A percentile compares a stretch with the other conserved stretches of the same genome.
phyloP scores from a whole-genome alignment of 2,329 filamentous ascomycete species.

The Pseudovirgaria hyperparasitica region DNA sequence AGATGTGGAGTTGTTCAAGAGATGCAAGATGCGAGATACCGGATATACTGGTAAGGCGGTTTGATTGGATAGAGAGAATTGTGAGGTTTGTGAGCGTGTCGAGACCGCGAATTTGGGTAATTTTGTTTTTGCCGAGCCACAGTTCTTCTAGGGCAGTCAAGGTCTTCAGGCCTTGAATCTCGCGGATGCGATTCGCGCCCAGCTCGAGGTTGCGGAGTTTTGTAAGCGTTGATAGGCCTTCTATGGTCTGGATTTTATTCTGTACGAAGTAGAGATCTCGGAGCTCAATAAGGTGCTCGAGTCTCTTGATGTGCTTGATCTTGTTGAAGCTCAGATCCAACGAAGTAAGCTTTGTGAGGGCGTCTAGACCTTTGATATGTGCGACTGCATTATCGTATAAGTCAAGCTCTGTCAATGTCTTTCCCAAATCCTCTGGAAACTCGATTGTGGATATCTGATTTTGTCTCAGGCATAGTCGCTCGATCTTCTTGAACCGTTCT shows the following conservation, averaged over 20 bases:
- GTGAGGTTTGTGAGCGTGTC: slow-evolving; percentile 64
- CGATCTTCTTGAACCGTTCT: slow-evolving; percentile 66
- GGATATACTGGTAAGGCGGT: slow-evolving; percentile 68
- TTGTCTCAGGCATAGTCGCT: slow-evolving; percentile 78
- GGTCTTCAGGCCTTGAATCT: slow-evolving; percentile 47
- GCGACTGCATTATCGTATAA: slow-evolving; percentile 93
- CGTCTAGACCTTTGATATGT: slow-evolving; percentile 73
- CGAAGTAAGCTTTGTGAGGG: slow-evolving; percentile 59
- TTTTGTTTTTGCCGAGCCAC: slow-evolving; percentile 96
- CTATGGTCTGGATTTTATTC: slow-evolving; percentile 84
- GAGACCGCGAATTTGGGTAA: slow-evolving; percentile 68
- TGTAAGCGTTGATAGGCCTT: slow-evolving; percentile 63
- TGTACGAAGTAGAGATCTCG: slow-evolving; percentile 85
- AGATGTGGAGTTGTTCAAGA: slow-evolving; percentile 90
- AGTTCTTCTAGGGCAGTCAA: slow-evolving; percentile 71
- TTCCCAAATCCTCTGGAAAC: slow-evolving; percentile 52
- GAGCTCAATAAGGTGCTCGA: slow-evolving; percentile 64
- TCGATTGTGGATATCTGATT: slow-evolving; percentile 76
- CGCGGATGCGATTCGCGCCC: slow-evolving; percentile 77
- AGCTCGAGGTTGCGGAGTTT: slow-evolving; percentile 76
- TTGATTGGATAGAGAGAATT: slow-evolving; percentile 89
- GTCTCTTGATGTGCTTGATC: slow-evolving; percentile 93
- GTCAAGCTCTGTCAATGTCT: slow-evolving; percentile 70
- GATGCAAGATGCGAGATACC: slow-evolving; percentile 61
- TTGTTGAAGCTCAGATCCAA: slow-evolving; percentile 98